Evolutionary conservation across 345 rosid genomes (phyloP).

Genomic region (Noccaea caerulescens): DNA sequence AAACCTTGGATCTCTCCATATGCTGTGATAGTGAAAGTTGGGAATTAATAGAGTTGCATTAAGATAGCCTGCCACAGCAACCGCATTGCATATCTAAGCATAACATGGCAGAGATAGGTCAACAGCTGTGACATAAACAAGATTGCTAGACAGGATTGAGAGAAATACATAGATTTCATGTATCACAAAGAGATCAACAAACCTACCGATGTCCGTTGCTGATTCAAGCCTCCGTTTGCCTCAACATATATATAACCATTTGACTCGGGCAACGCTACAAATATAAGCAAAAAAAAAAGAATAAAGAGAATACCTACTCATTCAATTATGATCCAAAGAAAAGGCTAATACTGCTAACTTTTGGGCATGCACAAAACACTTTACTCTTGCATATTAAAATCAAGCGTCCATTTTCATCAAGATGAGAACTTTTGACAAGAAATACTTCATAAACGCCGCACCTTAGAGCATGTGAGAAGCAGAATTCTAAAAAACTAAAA

Average conservation of each 20-base stretch:
- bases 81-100: constrained; percentile 97
- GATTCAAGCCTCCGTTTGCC: constrained; percentile 98
- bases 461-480: constrained; percentile 9
- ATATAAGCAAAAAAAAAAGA: constrained; percentile 16
- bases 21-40: constrained; percentile 93
- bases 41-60: constrained; percentile 97
- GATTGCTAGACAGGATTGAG: constrained; percentile 23
- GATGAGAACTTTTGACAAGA: background rate
- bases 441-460: constrained; percentile 4
- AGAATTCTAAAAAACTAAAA: background rate
- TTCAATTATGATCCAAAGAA: constrained; percentile 16
- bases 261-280: constrained; percentile 84
- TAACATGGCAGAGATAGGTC: constrained; percentile 43
- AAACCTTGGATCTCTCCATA: constrained; percentile 99
- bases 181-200: constrained; percentile 37
- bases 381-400: constrained; percentile 1
- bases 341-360: constrained; percentile 7
- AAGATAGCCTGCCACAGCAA: constrained; percentile 98
- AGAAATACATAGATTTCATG: constrained; percentile 7
- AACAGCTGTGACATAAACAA: constrained; percentile 31
- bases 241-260: constrained; percentile 95
- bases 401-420: background rate
- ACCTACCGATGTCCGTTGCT: constrained; percentile 99
- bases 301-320: constrained; percentile 10
- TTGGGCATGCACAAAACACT: background rate